These are phyloP conservation scores for Solanum hybrid DNA, from an alignment of 305 asterid genomes.

Conservation along the genomic window DNA sequence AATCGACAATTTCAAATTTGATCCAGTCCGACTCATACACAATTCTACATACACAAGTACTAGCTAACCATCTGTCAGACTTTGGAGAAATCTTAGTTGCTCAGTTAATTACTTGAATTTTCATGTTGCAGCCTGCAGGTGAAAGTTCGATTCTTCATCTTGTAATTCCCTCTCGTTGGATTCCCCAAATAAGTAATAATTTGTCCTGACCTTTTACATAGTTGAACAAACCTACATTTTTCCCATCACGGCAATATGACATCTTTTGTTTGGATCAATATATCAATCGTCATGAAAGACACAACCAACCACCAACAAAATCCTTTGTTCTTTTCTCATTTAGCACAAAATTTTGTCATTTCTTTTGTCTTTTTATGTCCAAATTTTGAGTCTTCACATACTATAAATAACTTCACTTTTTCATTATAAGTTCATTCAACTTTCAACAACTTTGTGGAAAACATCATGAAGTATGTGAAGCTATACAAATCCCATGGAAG, in stretches of 20 bases:
- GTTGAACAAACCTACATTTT: constrained; percentile 10
- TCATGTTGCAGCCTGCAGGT: too few relatives aligned
- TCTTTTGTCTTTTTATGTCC: not conserved
- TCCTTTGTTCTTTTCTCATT: not conserved
- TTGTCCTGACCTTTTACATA: too few relatives aligned
- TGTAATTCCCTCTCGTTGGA: too few relatives aligned
- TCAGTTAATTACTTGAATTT: too few relatives aligned
- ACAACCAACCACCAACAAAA: constrained; percentile 23
- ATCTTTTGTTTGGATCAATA: not conserved
- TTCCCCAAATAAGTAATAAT: too few relatives aligned
- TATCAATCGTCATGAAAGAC: constrained; percentile 17
- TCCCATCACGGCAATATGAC: constrained; percentile 20
- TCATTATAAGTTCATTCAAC: not conserved
- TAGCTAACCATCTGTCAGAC: not conserved
- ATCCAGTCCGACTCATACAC: not conserved
- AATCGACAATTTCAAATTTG: not conserved
- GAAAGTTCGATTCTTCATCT: too few relatives aligned
- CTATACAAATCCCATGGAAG: constrained; percentile 24
- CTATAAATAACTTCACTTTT: not conserved
- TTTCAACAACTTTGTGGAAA: not conserved
- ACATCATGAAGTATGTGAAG: constrained; percentile 35
- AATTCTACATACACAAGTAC: not conserved
- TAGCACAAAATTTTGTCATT: not conserved
- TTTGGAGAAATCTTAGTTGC: too few relatives aligned
- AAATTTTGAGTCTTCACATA: not conserved